A percentile compares a stretch with the other conserved stretches of the same genome.
Evolutionary conservation across 2,329 filamentous ascomycete genomes (phyloP).

Genomic region (Paecilomyces variotii): DNA sequence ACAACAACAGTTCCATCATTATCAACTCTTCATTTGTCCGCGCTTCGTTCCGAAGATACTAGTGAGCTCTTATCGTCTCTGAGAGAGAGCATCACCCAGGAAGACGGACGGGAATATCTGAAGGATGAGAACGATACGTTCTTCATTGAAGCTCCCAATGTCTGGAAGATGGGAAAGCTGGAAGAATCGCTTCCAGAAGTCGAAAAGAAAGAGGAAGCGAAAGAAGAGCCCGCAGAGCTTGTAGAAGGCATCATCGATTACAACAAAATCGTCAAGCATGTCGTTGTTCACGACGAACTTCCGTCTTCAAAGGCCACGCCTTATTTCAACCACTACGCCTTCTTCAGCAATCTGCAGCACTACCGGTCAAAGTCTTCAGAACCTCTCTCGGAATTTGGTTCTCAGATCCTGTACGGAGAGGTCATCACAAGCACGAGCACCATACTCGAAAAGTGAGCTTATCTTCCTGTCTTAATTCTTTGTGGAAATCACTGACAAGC

Average conservation of each 20-base stretch:
- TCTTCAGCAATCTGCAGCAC: conserved; percentile 60
- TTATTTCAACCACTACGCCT: conserved; percentile 75
- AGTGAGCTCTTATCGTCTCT: conserved; percentile 56
- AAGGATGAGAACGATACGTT: conserved; percentile 79
- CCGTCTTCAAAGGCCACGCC: conserved; percentile 69
- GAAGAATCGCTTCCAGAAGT: conserved; percentile 43
- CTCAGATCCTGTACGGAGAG: conserved; percentile 75
- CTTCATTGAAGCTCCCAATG: conserved; percentile 60
- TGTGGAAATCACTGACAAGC: conserved; percentile 2
- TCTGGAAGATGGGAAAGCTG: conserved; percentile 51
- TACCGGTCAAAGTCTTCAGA: conserved; percentile 55
- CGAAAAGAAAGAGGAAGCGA: conserved; percentile 25
- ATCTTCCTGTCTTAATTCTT: not conserved
- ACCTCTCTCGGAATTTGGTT: conserved; percentile 61
- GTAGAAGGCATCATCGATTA: conserved; percentile 64
- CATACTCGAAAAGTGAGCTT: conserved; percentile 69
- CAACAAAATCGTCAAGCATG: conserved; percentile 60
- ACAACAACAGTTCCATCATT: conserved; percentile 65
- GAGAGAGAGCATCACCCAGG: conserved; percentile 58
- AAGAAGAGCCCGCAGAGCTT: conserved; percentile 22
- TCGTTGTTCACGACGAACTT: conserved; percentile 64
- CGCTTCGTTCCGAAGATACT: conserved; percentile 56
- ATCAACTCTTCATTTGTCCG: conserved; percentile 75
- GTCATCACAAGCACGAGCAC: conserved; percentile 93
- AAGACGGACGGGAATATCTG: conserved; percentile 63